Evolutionary conservation across 352 stramenopile genomes (phyloP), one percentile per base, ranked within the genome.

Genomic region (Pythium insidiosum): DNA sequence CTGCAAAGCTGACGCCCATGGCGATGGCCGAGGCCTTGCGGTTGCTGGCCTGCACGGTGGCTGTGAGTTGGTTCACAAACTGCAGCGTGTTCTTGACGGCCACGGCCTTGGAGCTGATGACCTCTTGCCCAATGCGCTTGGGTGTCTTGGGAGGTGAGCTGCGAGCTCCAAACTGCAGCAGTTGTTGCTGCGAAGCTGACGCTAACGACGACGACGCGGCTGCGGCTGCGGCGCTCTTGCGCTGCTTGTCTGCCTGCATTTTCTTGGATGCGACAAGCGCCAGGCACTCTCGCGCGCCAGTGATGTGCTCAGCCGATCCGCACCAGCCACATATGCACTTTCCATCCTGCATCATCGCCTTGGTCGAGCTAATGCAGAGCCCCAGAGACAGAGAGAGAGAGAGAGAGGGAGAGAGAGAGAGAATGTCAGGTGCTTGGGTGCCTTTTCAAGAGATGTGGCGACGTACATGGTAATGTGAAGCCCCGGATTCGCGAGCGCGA

Each of bases 321-420:
- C 79, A 91, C 79, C 79, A 91, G 9, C 72, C 72, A 33, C 79
- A 91, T 28, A 87, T 66, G 26, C 75, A 88, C 41, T 83, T 77
- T n/a, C 72, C 79, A 30, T 91, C 76, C 49, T 81, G 67, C 79
- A 91, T 89, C 79, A 91, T 89, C 19, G 66, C 64, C 35, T 82
- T 85, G 5, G 79, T 89, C 0, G 79, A 84, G 21, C 79, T 91
- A 45, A 18, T 11, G n/a, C n/a, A n/a, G n/a, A n/a, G n/a, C n/a
- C n/a, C n/a, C n/a, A n/a, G n/a, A n/a, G n/a, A n/a, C n/a, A n/a
- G n/a, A n/a, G n/a, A n/a, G n/a, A n/a, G n/a, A n/a, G n/a, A n/a
- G n/a, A n/a, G n/a, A n/a, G n/a, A n/a, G n/a, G n/a, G n/a, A n/a
- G n/a, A n/a, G n/a, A n/a, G n/a, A n/a, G n/a, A n/a, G n/a, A n/a